These are phyloP conservation scores for Lentinula guzmanii DNA, from an alignment of 768 basidiomycete species.

Conservation along the genomic window DNA sequence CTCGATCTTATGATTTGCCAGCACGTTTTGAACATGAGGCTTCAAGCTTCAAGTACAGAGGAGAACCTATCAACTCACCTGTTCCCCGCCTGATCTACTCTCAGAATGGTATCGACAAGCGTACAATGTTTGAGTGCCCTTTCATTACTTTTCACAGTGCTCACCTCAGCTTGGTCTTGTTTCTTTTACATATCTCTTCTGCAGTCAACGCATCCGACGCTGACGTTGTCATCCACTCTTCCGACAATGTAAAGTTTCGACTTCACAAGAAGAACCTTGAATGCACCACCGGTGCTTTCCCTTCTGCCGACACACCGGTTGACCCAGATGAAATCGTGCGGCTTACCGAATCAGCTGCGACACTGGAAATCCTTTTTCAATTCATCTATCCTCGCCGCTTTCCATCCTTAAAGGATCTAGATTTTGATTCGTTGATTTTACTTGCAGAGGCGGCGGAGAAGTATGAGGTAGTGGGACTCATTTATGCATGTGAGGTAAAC, in stretches of 20 bases:
- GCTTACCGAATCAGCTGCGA: not conserved
- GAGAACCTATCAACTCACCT: no score
- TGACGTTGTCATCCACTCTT: not conserved
- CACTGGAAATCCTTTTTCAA: conserved; percentile 4
- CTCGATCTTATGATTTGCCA: no score
- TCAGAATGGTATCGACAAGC: no score
- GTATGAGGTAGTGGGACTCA: not conserved
- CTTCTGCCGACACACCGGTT: not conserved
- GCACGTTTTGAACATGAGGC: no score
- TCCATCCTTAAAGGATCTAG: not conserved
- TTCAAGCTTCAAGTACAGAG: no score
- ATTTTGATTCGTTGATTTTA: not conserved
- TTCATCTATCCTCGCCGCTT: not conserved
- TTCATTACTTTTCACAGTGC: no score
- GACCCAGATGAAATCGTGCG: not conserved
- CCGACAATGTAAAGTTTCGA: not conserved
- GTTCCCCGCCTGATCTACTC: no score
- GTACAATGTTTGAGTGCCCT: no score
- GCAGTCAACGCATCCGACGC: no score
- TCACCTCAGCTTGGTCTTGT: no score
- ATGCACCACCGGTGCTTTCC: not conserved
- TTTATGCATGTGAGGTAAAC: not conserved
- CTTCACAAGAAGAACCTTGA: not conserved
- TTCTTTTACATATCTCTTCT: no score
- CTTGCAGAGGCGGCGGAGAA: conserved; percentile 7